Conservation (phyloP, 306 rosid species). For the Erythrophleum fordii region DNA sequence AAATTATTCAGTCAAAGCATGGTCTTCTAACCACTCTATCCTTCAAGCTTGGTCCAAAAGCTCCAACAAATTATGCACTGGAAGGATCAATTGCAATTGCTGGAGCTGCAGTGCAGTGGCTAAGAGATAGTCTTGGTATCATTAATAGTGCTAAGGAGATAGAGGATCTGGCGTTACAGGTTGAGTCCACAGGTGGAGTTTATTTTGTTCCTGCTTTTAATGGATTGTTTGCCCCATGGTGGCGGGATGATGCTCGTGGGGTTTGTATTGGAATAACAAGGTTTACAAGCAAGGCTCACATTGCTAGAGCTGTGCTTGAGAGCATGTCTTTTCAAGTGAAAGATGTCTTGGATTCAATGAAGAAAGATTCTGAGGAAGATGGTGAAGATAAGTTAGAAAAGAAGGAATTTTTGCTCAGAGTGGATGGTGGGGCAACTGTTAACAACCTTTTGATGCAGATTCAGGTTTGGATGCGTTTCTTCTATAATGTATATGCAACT, state of each 20-base stretch:
- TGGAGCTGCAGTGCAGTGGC: constrained; percentile 99
- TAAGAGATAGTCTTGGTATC: constrained; percentile 83
- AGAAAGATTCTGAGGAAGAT: constrained; percentile 62
- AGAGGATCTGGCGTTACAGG: constrained; percentile 71
- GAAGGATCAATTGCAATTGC: constrained; percentile 99
- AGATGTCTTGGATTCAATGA: constrained; percentile 90
- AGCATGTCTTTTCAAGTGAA: constrained; percentile 91
- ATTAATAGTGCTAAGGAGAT: constrained; percentile 71
- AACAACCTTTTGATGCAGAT: constrained; percentile 89
- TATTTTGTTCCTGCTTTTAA: constrained; percentile 95
- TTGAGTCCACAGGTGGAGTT: constrained; percentile 74
- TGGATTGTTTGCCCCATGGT: constrained; percentile 97
- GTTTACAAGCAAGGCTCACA: constrained; percentile 82
- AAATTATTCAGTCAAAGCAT: constrained; percentile 58
- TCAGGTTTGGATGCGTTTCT: constrained; percentile 69
- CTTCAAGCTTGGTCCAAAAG: constrained; percentile 76
- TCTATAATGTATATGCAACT: not conserved
- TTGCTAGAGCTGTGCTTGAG: constrained; percentile 93
- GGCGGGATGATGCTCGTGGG: constrained; percentile 99
- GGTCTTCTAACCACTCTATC: constrained; percentile 86
- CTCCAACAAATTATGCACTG: constrained; percentile 75
- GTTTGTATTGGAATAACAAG: constrained; percentile 86
- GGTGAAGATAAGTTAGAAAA: constrained; percentile 34
- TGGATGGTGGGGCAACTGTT: constrained; percentile 91
- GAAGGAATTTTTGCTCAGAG: constrained; percentile 69